Percentiles rank a stretch among this genome's conserved stretches.
phyloP scores from a whole-genome alignment of 2,329 filamentous ascomycete genomes.

The Aspergillus alliaceus region DNA sequence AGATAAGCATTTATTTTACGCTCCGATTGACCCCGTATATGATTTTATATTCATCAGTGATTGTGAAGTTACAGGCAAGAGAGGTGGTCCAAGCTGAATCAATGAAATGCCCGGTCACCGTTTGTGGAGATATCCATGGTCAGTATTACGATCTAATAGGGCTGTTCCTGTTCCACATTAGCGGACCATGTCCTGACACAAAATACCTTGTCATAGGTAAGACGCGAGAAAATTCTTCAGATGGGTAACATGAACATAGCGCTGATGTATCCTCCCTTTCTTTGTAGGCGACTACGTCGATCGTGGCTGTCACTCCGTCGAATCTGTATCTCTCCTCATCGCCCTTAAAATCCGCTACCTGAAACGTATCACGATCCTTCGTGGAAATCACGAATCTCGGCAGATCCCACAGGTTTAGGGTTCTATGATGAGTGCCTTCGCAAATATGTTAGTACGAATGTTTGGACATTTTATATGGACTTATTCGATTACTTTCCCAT shows the following conservation, averaged over 20 bases:
- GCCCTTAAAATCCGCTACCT: conserved; percentile 98
- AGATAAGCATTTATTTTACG: too few species aligned
- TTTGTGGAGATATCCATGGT: conserved; percentile 98
- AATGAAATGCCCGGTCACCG: conserved; percentile 99
- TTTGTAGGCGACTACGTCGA: conserved; percentile 92
- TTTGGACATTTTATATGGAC: conserved; percentile 99
- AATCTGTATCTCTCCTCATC: conserved; percentile 94
- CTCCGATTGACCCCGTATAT: too few species aligned
- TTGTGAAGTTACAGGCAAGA: conserved; percentile 63
- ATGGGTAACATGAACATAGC: too few species aligned
- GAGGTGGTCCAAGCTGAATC: conserved; percentile 97
- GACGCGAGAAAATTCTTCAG: conserved; percentile 27
- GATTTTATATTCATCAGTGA: too few species aligned
- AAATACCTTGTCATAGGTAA: conserved; percentile 99
- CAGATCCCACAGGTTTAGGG: conserved; percentile 99
- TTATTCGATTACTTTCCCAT: conserved; percentile 98
- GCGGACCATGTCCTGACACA: conserved; percentile 94
- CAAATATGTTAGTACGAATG: conserved; percentile 98
- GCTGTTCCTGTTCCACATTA: conserved; percentile 98
- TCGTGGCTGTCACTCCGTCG: conserved; percentile 97
- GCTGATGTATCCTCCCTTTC: conserved; percentile 4
- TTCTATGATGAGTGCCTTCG: conserved; percentile 99
- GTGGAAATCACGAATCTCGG: conserved; percentile 97
- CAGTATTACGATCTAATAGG: conserved; percentile 99
- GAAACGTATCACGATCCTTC: conserved; percentile 95